Evolutionary conservation across 106 monocot species (phyloP), one percentile per base, ranked within the genome.

Genomic region (Posidonia australis): DNA sequence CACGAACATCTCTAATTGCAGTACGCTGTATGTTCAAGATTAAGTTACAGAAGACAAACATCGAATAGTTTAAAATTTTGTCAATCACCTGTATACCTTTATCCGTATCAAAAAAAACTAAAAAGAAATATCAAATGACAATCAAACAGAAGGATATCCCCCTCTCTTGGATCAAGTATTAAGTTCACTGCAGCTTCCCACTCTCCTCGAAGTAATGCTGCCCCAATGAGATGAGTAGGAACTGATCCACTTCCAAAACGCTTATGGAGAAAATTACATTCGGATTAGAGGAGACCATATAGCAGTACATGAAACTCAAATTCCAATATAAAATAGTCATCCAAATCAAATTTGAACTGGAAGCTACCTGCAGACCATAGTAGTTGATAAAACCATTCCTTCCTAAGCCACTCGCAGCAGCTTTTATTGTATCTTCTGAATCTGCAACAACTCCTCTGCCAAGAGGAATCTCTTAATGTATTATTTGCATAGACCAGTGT

Each of bases 201-300:
- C 62, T 98, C 87, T 72, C 98, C 98, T 52, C 85, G 70, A 66
- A 98, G 91, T 58, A 98, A 84, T 68, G 87, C 78, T 29, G 87
- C 84, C 5, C 98, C 98, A 73, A 98, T 67, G 30, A 79, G 77
- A 74, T 98, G 98, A 60, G 98, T 98, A 67, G 98, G 98, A 61
- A 98, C 75, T 26, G 91, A 90, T 66, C 98, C 98, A 78, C 91
- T 91, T 82, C 98, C 98, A 83, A 98, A 98, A 42, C 98, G 84
- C 98, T 98, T 3, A 31, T 54, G 12, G 26, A 27, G 26, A 16
- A 48, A 48, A 48, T 12, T 7, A 44, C 5, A 44, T 44, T 44
- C 44, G 12, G 48, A n/a, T 48, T 48, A 48, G 13, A 48, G 10
- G 48, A 16, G 18, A 48, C 12, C 4, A 2, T 48, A 13, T 1